Base-by-base conservation (phyloP, 2,329 filamentous ascomycete species). In the Whalleya microplaca region DNA sequence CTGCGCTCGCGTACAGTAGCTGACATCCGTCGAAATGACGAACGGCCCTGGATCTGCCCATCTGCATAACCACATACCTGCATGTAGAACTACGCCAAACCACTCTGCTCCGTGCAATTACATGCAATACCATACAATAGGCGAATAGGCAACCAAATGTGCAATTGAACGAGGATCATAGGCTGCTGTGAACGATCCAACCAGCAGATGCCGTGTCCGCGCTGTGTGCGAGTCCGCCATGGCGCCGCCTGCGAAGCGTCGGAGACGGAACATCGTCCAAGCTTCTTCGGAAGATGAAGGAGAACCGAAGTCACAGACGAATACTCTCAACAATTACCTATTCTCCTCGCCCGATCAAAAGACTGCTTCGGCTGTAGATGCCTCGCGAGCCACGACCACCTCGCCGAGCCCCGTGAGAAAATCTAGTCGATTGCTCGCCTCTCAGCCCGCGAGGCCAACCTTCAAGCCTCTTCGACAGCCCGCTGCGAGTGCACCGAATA, bases 241-340 rank as follows among this genome's bases (percentile, higher is more conserved):
- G 83, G 80, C 81, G 67, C 82, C 82, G 73, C 78, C 81, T 61
- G 75, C 81, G 69, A 84, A 84, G 75, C 81, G 84, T 71, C 81
- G 80, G 64, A 83, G 79, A 77, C 81, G 80, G 64, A 85, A 82
- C 70, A 73, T 82, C 66, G 71, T 84, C 58, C 76, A 79, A 49
- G 73, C 73, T 60, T 81, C 74, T 62, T 80, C 81, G 51, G 78
- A 82, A 61, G 79, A 83, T 62, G 78, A 82, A 62, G 73, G 76
- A 29, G 77, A 81, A 51, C 43, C 64, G n/a, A 70, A 63, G 51
- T 65, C 66, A 10, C 67, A 71, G 44, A 64, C 75, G 51, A 77
- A 84, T 61, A 83, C 78, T 20, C 70, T 85, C 21, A 75, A 74
- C 55, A 82, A 82, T 64, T 85, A 82, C 61, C 72, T 85, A 23